A percentile compares a stretch with the other conserved stretches of the same genome.
These are phyloP conservation scores for Diplodia scrobiculata DNA, from an alignment of 2,329 filamentous ascomycete species.

Conservation along the genomic window DNA sequence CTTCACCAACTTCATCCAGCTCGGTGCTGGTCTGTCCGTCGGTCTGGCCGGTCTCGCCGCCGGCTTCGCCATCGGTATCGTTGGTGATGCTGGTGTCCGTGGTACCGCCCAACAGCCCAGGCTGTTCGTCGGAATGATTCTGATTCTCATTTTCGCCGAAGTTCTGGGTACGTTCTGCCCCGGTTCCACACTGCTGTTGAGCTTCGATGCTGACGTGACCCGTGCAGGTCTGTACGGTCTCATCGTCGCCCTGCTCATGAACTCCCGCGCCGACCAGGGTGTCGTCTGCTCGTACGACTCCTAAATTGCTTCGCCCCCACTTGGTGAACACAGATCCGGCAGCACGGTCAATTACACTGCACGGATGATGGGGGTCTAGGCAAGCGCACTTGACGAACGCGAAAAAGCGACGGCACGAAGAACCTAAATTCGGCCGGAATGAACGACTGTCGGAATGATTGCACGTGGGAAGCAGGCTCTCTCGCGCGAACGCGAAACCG, in stretches of 20 bases:
- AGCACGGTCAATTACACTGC: conserved; percentile 24
- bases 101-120: conserved; percentile 81
- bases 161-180: conserved; percentile 73
- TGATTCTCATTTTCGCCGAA: conserved; percentile 99
- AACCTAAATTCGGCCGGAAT: background rate
- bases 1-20: conserved; percentile 57
- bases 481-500: conserved; percentile 18
- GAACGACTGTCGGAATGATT: conserved; percentile 17
- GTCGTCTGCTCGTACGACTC: conserved; percentile 29
- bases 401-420: background rate
- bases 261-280: conserved; percentile 69
- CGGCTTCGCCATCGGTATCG: conserved; percentile 69
- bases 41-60: conserved; percentile 90
- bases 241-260: conserved; percentile 99
- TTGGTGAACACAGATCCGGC: conserved; percentile 18
- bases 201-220: conserved; percentile 25
- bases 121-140: conserved; percentile 95
- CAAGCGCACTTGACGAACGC: background rate
- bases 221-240: conserved; percentile 89
- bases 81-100: conserved; percentile 80
- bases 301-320: conserved; percentile 18
- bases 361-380: conserved; percentile 19
- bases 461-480: background rate
- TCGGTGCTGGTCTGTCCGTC: conserved; percentile 56
- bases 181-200: background rate